Evolutionary conservation across 495 filamentous ascomycete genomes (phyloP).

Genomic region (Xylaria bambusicola): DNA sequence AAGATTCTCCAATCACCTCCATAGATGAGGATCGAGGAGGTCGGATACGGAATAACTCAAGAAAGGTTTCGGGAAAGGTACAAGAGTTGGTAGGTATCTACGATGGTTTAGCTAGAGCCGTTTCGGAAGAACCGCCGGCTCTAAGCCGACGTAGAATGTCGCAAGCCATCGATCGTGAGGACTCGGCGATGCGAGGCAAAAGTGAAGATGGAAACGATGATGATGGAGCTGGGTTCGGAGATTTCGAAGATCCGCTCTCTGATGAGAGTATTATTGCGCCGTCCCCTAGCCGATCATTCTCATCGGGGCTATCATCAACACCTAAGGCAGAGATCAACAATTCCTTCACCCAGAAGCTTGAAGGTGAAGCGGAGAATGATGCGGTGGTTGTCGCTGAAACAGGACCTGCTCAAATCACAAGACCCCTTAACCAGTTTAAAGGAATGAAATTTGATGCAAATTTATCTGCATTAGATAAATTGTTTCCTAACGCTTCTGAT

Average conservation of each 20-base stretch:
- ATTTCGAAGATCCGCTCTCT: slow-evolving; percentile 51
- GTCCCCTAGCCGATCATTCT: neutral
- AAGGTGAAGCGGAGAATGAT: neutral
- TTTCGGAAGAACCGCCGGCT: slow-evolving; percentile 34
- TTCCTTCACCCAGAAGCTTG: neutral
- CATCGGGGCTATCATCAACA: slow-evolving; percentile 18
- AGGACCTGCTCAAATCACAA: slow-evolving; percentile 13
- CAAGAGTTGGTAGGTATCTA: slow-evolving; percentile 51
- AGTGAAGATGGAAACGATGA: slow-evolving; percentile 9
- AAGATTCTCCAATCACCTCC: slow-evolving; percentile 57
- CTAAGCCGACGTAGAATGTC: slow-evolving; percentile 22
- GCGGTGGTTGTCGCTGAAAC: neutral
- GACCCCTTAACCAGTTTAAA: slow-evolving; percentile 33
- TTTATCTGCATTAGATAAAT: slow-evolving; percentile 41
- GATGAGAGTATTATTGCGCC: neutral
- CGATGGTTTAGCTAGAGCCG: slow-evolving; percentile 44
- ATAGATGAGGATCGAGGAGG: slow-evolving; percentile 50
- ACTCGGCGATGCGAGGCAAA: slow-evolving; percentile 14
- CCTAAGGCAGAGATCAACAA: slow-evolving; percentile 19
- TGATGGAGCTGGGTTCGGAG: slow-evolving; percentile 50
- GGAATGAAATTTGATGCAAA: slow-evolving; percentile 43
- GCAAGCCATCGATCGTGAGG: slow-evolving; percentile 4
- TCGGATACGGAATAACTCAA: slow-evolving; percentile 26
- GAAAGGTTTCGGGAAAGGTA: slow-evolving; percentile 43
- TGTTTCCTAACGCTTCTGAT: slow-evolving; percentile 38